Evolutionary conservation across 768 basidiomycete genomes (phyloP).

Genomic region (Tricholomella constricta): DNA sequence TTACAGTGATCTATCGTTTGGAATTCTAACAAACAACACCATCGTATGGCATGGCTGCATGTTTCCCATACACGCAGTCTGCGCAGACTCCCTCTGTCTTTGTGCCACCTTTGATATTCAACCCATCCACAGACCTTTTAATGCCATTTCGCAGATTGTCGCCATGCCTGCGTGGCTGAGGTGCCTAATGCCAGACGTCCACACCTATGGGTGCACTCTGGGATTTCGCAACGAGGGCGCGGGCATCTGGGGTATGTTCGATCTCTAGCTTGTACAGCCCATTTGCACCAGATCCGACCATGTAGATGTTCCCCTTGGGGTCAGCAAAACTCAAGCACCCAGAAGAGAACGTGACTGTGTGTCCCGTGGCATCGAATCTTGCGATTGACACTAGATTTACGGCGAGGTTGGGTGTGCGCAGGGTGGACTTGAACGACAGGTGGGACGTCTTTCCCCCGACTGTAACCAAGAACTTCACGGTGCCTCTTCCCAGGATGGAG

Average conservation of each 20-base stretch:
- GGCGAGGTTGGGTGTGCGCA: neutral
- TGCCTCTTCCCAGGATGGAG: neutral
- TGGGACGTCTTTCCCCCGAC: neutral
- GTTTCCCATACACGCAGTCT: constrained; percentile 31
- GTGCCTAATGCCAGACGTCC: constrained; percentile 26
- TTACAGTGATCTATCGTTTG: too few relatives aligned
- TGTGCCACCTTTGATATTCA: constrained; percentile 14
- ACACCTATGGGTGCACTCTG: constrained; percentile 18
- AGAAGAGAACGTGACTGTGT: neutral
- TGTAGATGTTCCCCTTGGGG: neutral
- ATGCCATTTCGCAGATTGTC: constrained; percentile 15
- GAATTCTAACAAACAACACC: too few relatives aligned
- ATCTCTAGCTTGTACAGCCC: too few relatives aligned
- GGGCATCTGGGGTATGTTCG: too few relatives aligned
- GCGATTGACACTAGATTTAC: neutral
- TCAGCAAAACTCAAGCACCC: neutral
- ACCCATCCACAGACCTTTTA: constrained; percentile 18
- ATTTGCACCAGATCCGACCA: neutral
- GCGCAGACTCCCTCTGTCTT: constrained; percentile 15
- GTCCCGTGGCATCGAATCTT: neutral
- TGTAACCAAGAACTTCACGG: neutral
- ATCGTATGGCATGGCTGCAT: too few relatives aligned
- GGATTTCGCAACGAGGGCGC: constrained; percentile 11
- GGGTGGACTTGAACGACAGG: neutral
- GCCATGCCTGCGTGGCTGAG: constrained; percentile 21